Conservation (phyloP, 2,329 filamentous ascomycete species). For the Penicillium sp. region DNA sequence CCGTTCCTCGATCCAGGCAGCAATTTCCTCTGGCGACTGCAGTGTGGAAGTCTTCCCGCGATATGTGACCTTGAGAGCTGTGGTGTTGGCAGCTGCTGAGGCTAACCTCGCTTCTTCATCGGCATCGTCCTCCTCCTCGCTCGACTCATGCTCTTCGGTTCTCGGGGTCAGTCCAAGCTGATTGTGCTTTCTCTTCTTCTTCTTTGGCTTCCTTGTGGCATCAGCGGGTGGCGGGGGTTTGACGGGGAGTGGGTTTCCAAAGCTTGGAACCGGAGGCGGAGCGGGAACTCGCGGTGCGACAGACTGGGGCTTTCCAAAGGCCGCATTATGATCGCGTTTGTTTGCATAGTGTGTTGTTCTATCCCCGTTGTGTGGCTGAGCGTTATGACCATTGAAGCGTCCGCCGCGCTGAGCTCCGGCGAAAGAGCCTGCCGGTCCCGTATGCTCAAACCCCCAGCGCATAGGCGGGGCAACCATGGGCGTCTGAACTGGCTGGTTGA, state of each 20-base stretch:
- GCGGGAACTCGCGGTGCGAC: slow-evolving; percentile 28
- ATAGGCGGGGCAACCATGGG: too few relatives aligned
- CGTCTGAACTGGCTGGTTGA: too few relatives aligned
- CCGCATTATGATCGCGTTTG: too few relatives aligned
- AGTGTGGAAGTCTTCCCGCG: slow-evolving; percentile 48
- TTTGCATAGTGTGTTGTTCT: slow-evolving; percentile 24
- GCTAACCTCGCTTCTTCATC: slow-evolving; percentile 42
- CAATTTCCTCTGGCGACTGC: slow-evolving; percentile 57
- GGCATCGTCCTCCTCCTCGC: slow-evolving; percentile 32
- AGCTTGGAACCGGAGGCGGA: slow-evolving; percentile 39
- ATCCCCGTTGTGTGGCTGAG: too few relatives aligned
- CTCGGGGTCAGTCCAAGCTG: slow-evolving; percentile 43
- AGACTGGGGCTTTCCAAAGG: too few relatives aligned
- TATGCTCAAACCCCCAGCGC: too few relatives aligned
- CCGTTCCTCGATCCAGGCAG: slow-evolving; percentile 71
- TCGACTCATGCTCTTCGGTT: slow-evolving; percentile 39
- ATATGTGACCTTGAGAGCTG: slow-evolving; percentile 46
- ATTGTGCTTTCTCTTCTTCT: slow-evolving; percentile 40
- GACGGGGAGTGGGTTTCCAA: slow-evolving; percentile 36
- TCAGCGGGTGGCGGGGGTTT: slow-evolving; percentile 36
- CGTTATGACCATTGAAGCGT: too few relatives aligned
- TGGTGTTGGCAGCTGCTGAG: slow-evolving; percentile 27
- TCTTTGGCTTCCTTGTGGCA: slow-evolving; percentile 30
- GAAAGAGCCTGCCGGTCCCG: too few relatives aligned
- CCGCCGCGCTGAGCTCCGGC: too few relatives aligned